Evolutionary conservation across 257 asterid species (phyloP), one percentile per base, ranked within the genome.

Genomic region (Rauvolfia tetraphylla): DNA sequence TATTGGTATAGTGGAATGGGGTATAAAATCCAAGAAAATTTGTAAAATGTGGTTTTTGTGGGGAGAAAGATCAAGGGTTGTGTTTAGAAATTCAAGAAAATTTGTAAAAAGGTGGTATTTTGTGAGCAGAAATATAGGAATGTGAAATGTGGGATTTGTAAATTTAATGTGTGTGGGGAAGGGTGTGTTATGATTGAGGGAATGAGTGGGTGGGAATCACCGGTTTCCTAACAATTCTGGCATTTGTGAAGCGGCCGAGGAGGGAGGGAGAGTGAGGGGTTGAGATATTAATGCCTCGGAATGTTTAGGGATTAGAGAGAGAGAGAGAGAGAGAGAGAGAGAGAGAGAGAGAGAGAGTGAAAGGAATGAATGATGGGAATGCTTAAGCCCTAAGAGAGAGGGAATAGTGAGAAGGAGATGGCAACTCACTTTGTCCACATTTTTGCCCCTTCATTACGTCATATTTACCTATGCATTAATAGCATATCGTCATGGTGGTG

Each of bases 171-270:
- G n/a, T 44, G 76, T 46, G 68, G 80, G 75, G 49, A 25, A 46
- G 59, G 69, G 68, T 9, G 71, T 53, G 48, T 71, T 71, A 83
- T 79, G 81, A 83, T 83, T 83, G 87, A 77, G 62, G 76, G 84
- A 83, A 83, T 83, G 84, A 75, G 84, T 80, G 76, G 94, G 92
- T 85, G 84, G 88, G 89, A 88, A 69, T 80, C 70, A 71, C 84
- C 31, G 77, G 72, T 78, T 77, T 78, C 74, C 79, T 75, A 67
- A 73, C 54, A 66, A 76, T 73, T 29, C 75, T 72, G 80, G 78
- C 38, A 65, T 81, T 44, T 76, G 83, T 76, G 85, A 79, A 84
- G 96, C 89, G 92, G 92, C 85, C 87, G 80, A 87, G 85, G 33
- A 22, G 72, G 31, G 13, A 2, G 42, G 1, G 27, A 38, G 49